Conservation (phyloP, 805 yeast genomes). For the Metschnikowia proteae region DNA sequence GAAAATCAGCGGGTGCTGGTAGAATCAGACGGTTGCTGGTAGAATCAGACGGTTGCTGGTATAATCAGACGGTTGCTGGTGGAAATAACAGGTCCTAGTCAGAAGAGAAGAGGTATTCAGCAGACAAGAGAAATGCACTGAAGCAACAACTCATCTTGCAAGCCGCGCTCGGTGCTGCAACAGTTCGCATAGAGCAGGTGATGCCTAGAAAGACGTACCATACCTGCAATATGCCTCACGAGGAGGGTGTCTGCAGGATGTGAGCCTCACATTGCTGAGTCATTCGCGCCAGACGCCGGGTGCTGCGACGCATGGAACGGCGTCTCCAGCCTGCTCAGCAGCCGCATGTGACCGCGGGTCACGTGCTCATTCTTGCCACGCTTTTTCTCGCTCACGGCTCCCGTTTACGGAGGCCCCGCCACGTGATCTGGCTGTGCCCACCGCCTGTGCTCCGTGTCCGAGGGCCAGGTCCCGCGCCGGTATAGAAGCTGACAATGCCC, state of each 20-base stretch:
- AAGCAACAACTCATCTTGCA: neutral
- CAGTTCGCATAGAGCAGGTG: conserved; percentile 2
- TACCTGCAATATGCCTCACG: neutral
- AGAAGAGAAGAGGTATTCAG: too few relatives aligned
- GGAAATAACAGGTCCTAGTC: too few relatives aligned
- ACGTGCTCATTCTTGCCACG: neutral
- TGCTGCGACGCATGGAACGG: conserved; percentile 1
- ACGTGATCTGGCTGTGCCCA: too few relatives aligned
- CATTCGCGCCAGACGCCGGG: conserved; percentile 6
- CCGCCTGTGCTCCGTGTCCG: too few relatives aligned
- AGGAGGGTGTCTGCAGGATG: neutral
- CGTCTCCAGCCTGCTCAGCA: neutral
- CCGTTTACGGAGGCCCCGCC: neutral
- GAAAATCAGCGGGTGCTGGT: too few relatives aligned
- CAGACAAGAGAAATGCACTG: neutral
- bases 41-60: too few relatives aligned
- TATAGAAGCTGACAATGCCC: neutral
- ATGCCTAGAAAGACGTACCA: neutral
- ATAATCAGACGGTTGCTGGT: too few relatives aligned
- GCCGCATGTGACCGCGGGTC: neutral
- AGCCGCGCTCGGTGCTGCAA: neutral
- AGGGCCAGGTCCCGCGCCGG: neutral
- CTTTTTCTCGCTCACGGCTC: neutral
- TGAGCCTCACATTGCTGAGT: neutral
- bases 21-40: too few relatives aligned